Percentiles rank a stretch among this genome's conserved stretches.
These are phyloP conservation scores for Trichoderma pleuroti DNA, from an alignment of 2,329 filamentous ascomycete species.

Conservation along the genomic window DNA sequence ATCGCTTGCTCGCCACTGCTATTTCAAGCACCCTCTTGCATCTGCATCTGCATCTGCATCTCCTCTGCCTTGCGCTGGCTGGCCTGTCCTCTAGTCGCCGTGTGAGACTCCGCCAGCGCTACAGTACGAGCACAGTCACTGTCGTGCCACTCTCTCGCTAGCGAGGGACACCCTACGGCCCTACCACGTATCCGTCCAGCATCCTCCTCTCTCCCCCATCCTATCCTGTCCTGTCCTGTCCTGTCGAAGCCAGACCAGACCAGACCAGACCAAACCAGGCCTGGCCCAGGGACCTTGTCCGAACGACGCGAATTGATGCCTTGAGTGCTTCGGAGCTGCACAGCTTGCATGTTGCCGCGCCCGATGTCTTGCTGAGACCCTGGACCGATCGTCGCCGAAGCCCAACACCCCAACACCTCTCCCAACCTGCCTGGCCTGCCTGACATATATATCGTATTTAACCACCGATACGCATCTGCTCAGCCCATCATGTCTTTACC, in stretches of 20 bases:
- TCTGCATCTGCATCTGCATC: not conserved
- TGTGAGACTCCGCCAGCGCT: constrained; percentile 14
- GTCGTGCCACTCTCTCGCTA: constrained; percentile 19
- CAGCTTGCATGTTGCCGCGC: constrained; percentile 20
- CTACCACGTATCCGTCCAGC: constrained; percentile 14
- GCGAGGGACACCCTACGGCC: constrained; percentile 15
- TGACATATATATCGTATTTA: constrained; percentile 11
- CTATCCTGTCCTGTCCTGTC: not conserved
- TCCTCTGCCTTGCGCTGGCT: not conserved
- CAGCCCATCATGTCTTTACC: constrained; percentile 18
- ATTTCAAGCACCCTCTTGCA: not conserved
- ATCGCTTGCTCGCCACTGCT: constrained; percentile 1
- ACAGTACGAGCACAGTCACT: not conserved
- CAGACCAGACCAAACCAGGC: not conserved
- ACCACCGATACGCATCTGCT: constrained; percentile 8
- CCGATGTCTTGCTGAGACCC: constrained; percentile 20
- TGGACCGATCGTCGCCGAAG: constrained; percentile 18
- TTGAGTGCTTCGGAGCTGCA: constrained; percentile 18
- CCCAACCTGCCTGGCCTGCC: constrained; percentile 4
- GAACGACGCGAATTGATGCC: constrained; percentile 11
- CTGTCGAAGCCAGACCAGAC: not conserved
- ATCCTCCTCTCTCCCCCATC: not conserved
- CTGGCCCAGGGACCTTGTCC: constrained; percentile 16
- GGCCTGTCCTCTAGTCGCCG: not conserved
- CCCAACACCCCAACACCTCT: constrained; percentile 14